Base-by-base conservation (phyloP, 2,329 filamentous ascomycete genomes). In the Aureobasidium sp. region DNA sequence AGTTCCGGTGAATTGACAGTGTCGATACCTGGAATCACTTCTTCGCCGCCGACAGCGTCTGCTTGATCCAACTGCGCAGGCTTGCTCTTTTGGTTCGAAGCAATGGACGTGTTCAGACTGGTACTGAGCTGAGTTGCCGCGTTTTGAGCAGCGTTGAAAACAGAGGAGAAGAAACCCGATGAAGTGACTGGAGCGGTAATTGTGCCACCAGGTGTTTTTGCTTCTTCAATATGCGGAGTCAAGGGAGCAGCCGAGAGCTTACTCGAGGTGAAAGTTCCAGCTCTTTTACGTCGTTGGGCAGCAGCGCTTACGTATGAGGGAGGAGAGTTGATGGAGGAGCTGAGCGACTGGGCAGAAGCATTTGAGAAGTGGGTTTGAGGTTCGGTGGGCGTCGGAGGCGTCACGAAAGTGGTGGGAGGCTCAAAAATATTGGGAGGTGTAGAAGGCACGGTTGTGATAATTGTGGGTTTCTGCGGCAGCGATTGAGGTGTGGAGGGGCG, bases 121-220 rank as follows among this genome's bases (percentile, higher is more conserved):
- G 83, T 90, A 67, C 83, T 90, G 5, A 92, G 73, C 21, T 84
- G 86, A 66, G 79, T 91, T 15, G 92, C 91, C 47, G 93, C 93
- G 81, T 88, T 97, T 74, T 97, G 93, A 21, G 94, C 94, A 49
- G 88, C 93, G 44, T 91, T 93, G 66, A 99, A 85, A 71, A 99
- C 89, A 30, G 90, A 92, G 5, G 91, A 96, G 75, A 99, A 97
- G 77, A 99, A 97, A 1, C 91, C 87, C 41, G 73, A 74, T 36
- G 74, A 75, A 60, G 76, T 76, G 54, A 76, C 74, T 36, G 75
- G 76, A 42, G 73, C 71, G 34, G 76, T 75, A n/a, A 78, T 72
- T 50, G 82, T 79, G 60, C 83, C 81, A 34, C 83, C 78, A 37
- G 84, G 69, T 67, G 82, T 79, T 64, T 84, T 85, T n/a, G 78